Base-by-base conservation (phyloP, 257 asterid genomes). In the Salvia rosmarinus region DNA sequence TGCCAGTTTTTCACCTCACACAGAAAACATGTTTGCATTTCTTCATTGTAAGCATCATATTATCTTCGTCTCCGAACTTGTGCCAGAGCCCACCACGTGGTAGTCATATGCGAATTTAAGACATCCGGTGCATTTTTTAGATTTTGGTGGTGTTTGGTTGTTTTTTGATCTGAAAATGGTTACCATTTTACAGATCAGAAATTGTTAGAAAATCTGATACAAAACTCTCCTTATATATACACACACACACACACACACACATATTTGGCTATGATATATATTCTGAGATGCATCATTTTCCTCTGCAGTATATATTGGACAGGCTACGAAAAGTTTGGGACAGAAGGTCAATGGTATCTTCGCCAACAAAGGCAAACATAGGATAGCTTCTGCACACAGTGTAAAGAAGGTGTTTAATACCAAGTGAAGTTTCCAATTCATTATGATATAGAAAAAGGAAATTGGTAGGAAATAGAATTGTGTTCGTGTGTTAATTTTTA, bases 321-420 rank as follows among this genome's bases (percentile, higher is more conserved):
- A 46, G 42, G 16, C 67, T 67, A 11, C 30, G 67, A 63, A 51
- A 47, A 28, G 43, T 30, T 35, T 9, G 61, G 71, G 66, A 56
- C 14, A 16, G 65, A 44, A 19, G 56, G 68, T 52, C 43, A 51
- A 52, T 56, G 40, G 70, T 79, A 50, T 76, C 74, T 59, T 75
- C 68, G 70, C 9, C 62, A 74, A 71, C 78, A 70, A 71, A 69
- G 70, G 59, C 74, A 82, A 64, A 20, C 20, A 44, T 80, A 79
- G 89, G 78, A 75, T 77, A 81, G 89, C 82, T 77, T 80, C 75
- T 78, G 83, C 83, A 79, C 64, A 81, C 85, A 74, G 89, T 83
- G 87, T 83, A 86, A 86, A 85, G 85, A 84, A 78, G 76, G 67
- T 80, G 78, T 66, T 64, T 68, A 68, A 74, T 75, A 81, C 71